Evolutionary conservation across 371 early-diverging fungal species (phyloP), one percentile per base, ranked within the genome.

Genomic region (Mucor sp.): DNA sequence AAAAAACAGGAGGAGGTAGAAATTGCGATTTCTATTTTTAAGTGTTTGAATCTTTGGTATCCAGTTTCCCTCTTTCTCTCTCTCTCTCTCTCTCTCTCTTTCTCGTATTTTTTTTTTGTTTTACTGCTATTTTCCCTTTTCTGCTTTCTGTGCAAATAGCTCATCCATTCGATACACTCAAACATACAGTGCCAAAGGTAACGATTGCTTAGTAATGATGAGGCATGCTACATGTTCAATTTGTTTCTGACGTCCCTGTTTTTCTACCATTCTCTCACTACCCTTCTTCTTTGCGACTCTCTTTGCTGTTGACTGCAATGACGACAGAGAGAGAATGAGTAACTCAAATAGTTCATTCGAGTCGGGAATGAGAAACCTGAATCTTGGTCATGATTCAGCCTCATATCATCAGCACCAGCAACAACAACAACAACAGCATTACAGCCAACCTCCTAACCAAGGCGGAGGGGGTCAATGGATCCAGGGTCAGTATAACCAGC

Each of bases 401-500:
- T 44, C 44, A 19, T 44, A 44, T 37, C 37, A 37, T 37, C 37
- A 60, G 5, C 61, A 33, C 3, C 44, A 44, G n/a, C 59, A 59
- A 23, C 61, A 60, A 2, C 61, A 33, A 7, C 44, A 44, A 6
- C 61, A 60, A 4, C 61, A 60, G 44, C 23, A 37, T 43, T 35
- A 30, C 6, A 60, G 14, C 27, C 60, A 60, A 44, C 57, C 57
- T 57, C 57, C 57, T 57, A 57, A 57, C 33, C 21, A 32, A n/a
- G 57, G 32, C 7, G 57, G 57, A 57, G n/a, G 57, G 19, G 43
- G 28, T 5, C 30, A 44, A 44, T 60, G 61, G 61, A 8, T 79
- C 67, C 41, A 79, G 74, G n/a, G 84, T 33, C 44, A 44, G n/a
- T 44, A 44, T 44, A 44, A 2, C n/a, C 44, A 44, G 6, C 44